Base-by-base conservation (phyloP, 768 basidiomycete species). In the Lentinula sp. region DNA sequence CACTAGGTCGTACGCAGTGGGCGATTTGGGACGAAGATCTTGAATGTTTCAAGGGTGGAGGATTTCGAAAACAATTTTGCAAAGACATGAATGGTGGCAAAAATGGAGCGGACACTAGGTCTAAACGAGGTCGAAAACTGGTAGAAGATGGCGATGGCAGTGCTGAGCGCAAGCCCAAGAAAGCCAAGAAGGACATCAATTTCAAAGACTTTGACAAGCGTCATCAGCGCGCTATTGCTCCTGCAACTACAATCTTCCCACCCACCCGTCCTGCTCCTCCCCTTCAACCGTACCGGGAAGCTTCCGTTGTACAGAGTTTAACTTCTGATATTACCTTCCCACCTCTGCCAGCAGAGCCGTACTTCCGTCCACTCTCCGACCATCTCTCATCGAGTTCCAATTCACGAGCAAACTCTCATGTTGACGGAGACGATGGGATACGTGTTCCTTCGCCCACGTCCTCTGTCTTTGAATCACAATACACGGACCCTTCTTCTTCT, bases 1-100 rank as follows among this genome's bases (percentile, higher is more conserved):
- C 85, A 28, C 82, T 89, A 37, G 92, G 94, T 37, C 84, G 93
- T 52, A 91, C 91, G 23, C 82, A 89, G 37, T 95, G 94, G 94
- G 89, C 89, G 2, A 91, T 95, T 63, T 89, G 84, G 71, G 86
- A 91, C 61, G 86, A 88, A 58, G 91, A 92, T 68, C 70, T 93
- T 50, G 84, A 86, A 23, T 94, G 93, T 66, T 96, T 96, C 67
- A 80, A 83, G 61, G 86, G 84, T 40, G 93, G 93, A 37, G 87
- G 87, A n/a, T 95, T 89, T 73, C 83, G 83, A 70, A 91, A 89
- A 67, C 81, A 78, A 54, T 69, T 81, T 18, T 81, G 80, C 66
- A 79, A 80, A 62, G 81, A 81, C 64, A 76, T 79, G 50, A 76
- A 75, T 56, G 71, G 71, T 31, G 68, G 67, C 49, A 77, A 75